phyloP scores from a whole-genome alignment of 192 early-diverging fungal genomes.

The Ambispora gerdemannii region DNA sequence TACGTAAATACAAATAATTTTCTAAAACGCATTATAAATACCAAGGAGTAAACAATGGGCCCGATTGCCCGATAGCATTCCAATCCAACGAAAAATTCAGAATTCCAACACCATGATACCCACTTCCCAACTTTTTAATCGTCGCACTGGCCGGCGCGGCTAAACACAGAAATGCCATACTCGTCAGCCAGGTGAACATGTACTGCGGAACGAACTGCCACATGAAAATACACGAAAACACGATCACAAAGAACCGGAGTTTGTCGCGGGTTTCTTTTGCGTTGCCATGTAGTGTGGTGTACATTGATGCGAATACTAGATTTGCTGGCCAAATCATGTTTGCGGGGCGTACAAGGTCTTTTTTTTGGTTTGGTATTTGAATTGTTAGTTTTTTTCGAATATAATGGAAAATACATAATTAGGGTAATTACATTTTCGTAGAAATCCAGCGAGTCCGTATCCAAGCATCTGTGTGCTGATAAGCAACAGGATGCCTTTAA shows the following conservation, averaged over 20 bases:
- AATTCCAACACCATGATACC: conserved; percentile 64
- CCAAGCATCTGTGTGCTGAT: conserved; percentile 59
- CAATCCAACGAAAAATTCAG: conserved; percentile 73
- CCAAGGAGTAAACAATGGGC: conserved; percentile 67
- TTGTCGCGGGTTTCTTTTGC: not conserved
- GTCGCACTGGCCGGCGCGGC: conserved; percentile 33
- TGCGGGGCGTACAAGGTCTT: conserved; percentile 43
- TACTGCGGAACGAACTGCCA: conserved; percentile 52
- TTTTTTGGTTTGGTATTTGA: too few relatives aligned
- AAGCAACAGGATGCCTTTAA: conserved; percentile 52
- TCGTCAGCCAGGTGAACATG: conserved; percentile 34
- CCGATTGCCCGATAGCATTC: conserved; percentile 53
- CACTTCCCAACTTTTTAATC: conserved; percentile 43
- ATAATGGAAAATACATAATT: too few relatives aligned
- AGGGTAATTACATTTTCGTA: conserved; percentile 44
- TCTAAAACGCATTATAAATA: conserved; percentile 56
- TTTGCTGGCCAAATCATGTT: conserved; percentile 87
- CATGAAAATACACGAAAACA: conserved; percentile 40
- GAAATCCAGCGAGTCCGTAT: conserved; percentile 71
- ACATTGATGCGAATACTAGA: conserved; percentile 54
- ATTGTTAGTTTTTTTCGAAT: too few relatives aligned
- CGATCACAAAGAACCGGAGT: conserved; percentile 44
- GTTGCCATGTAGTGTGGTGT: conserved; percentile 44
- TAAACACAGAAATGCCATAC: conserved; percentile 40
- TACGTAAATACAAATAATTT: not conserved